A percentile compares a stretch with the other conserved stretches of the same genome.
These are phyloP conservation scores for Monilinia fructigena DNA, from an alignment of 2,329 filamentous ascomycete genomes.

Conservation along the genomic window DNA sequence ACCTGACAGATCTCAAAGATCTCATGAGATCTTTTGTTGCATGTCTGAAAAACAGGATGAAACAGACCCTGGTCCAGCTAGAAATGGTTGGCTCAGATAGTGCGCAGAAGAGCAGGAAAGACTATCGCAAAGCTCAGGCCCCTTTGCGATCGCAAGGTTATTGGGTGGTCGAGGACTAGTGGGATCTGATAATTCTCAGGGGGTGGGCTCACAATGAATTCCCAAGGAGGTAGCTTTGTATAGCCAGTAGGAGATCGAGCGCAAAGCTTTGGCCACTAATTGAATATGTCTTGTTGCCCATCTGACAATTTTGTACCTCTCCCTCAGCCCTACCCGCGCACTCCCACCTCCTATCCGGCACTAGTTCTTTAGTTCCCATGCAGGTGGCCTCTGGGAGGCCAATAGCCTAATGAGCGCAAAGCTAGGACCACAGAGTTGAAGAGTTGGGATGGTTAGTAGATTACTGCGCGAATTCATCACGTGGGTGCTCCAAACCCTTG, in stretches of 20 bases:
- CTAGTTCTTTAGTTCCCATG: neutral
- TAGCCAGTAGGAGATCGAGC: neutral
- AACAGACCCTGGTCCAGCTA: too few species aligned
- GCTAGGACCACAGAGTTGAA: neutral
- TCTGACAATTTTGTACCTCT: neutral
- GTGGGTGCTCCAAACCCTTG: neutral
- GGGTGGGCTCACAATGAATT: neutral
- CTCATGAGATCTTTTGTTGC: neutral
- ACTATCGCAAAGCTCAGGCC: too few species aligned
- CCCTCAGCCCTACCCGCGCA: neutral
- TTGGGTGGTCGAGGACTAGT: too few species aligned
- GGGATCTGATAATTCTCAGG: too few species aligned
- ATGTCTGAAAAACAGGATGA: neutral
- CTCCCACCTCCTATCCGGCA: neutral
- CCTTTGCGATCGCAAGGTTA: too few species aligned
- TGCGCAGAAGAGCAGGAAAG: too few species aligned
- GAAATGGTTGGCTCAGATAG: too few species aligned
- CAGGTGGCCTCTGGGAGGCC: neutral
- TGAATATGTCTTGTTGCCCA: neutral
- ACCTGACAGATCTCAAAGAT: neutral
- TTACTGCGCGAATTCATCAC: neutral
- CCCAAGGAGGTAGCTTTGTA: neutral
- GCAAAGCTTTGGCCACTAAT: neutral
- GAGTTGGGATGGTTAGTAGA: neutral
- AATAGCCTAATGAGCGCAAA: neutral